Evolutionary conservation across 805 yeast genomes (phyloP), one percentile per base, ranked within the genome.

Genomic region (Monosporozyma siamensis): DNA sequence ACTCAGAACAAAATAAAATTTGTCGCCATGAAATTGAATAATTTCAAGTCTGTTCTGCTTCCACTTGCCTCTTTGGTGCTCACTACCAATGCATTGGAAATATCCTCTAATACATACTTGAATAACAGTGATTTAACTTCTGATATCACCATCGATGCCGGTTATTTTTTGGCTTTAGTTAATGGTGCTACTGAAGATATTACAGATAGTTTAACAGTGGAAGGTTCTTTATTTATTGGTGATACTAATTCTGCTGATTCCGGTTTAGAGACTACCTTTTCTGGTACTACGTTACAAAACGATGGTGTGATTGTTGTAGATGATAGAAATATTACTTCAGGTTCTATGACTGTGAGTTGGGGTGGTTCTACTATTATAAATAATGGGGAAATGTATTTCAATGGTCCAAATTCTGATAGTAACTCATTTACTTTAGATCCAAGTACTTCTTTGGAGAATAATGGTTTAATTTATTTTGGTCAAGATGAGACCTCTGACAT

Each of bases 221-320:
- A 42, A 21, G 52, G 50, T 41, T 41, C 39, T 8, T 35, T 48
- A 21, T 48, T 32, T 24, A 46, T 48, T 23, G 49, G 50, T 34
- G 45, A 44, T 18, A 20, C 41, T 8, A 29, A 40, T 15, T 24
- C 41, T 17, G 37, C 24, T 23, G 42, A 39, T 20, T 3, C 34
- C 12, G 48, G 46, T 38, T 35, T 48, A 21, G 21, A 17, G 2
- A 32, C 40, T 8, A 17, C 38, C 11, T 46, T 46, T 17, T 25
- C 43, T 20, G 45, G 46, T n/a, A 10, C 37, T 7, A 30, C 22
- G 3, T 35, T 46, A 9, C 34, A 31, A 12, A 48, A 48, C 43
- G 25, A 27, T 30, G 52, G 52, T 41, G 18, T 36, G 11, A 39
- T 44, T 26, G 52, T 48, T 12, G 41, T 48, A 14, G 46, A 48